Percentiles rank a stretch among this genome's conserved stretches.
Conservation (phyloP, 768 basidiomycete genomes). For the Hebeloma cylindrosporum region DNA sequence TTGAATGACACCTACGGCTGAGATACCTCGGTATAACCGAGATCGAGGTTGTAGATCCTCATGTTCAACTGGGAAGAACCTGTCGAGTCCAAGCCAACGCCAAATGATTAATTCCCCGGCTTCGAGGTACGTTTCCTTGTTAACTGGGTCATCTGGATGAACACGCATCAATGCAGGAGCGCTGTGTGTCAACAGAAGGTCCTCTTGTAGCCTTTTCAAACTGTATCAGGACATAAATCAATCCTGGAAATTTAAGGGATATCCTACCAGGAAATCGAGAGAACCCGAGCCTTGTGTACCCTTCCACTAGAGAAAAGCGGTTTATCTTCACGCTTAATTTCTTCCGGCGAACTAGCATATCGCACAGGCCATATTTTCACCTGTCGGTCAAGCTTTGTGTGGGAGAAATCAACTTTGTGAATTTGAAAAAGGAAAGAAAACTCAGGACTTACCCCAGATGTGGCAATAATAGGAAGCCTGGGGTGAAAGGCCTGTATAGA, state of each 20-base stretch:
- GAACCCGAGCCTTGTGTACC: conserved; percentile 64
- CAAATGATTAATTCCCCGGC: conserved; percentile 59
- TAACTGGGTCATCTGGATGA: conserved; percentile 21
- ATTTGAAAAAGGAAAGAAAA: conserved; percentile 7
- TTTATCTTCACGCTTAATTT: conserved; percentile 64
- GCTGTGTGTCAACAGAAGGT: conserved; percentile 55
- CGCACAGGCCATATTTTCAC: conserved; percentile 77
- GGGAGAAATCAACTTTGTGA: background rate
- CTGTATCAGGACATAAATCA: background rate
- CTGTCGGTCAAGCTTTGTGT: conserved; percentile 66
- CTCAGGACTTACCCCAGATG: conserved; percentile 61
- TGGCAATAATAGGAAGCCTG: conserved; percentile 63
- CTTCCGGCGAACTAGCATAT: conserved; percentile 31
- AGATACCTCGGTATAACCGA: conserved; percentile 49
- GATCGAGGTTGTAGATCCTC: conserved; percentile 23
- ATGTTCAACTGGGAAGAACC: conserved; percentile 58
- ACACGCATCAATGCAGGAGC: conserved; percentile 49
- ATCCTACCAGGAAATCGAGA: conserved; percentile 62
- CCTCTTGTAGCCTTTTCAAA: conserved; percentile 51
- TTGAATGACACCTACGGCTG: conserved; percentile 47
- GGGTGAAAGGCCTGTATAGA: conserved; percentile 64
- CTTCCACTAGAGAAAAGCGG: conserved; percentile 69
- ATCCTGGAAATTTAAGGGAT: background rate
- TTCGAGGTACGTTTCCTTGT: conserved; percentile 32
- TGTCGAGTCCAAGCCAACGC: conserved; percentile 65